Conservation (phyloP, 805 yeast species). For the Saccharomycopsis fodiens region DNA sequence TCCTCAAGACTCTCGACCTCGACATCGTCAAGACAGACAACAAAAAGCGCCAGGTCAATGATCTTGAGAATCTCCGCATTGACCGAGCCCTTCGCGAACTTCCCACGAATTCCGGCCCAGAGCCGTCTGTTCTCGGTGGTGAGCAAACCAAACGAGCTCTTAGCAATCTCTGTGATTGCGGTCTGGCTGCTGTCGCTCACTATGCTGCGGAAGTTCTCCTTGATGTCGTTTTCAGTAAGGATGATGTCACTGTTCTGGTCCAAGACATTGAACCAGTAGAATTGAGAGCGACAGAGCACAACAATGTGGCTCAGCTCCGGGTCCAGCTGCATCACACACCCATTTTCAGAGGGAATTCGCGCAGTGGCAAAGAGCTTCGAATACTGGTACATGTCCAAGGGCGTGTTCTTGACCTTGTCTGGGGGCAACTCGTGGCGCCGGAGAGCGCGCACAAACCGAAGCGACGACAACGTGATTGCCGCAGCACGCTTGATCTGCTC, state of each 20-base stretch:
- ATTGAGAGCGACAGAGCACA: conserved; percentile 77
- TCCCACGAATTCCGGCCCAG: conserved; percentile 69
- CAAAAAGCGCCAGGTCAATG: conserved; percentile 75
- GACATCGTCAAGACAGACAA: conserved; percentile 77
- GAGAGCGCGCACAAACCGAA: conserved; percentile 73
- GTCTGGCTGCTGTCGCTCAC: conserved; percentile 60
- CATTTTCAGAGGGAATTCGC: conserved; percentile 73
- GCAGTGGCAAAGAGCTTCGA: conserved; percentile 80
- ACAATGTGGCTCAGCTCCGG: conserved; percentile 69
- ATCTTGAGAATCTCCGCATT: conserved; percentile 67
- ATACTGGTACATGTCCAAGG: conserved; percentile 89
- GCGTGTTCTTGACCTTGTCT: conserved; percentile 54
- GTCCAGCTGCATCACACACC: conserved; percentile 84
- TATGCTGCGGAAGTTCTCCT: conserved; percentile 66
- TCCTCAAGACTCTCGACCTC: conserved; percentile 53
- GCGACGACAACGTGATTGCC: conserved; percentile 63
- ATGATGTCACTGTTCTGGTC: conserved; percentile 66
- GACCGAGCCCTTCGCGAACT: conserved; percentile 34
- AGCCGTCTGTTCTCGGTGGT: conserved; percentile 84
- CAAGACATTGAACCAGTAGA: conserved; percentile 91
- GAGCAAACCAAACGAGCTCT: conserved; percentile 80
- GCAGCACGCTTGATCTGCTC: conserved; percentile 78
- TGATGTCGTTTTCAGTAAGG: conserved; percentile 67
- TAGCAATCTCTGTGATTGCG: conserved; percentile 57
- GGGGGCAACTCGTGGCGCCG: conserved; percentile 67